Evolutionary conservation across 2,329 filamentous ascomycete genomes (phyloP), one percentile per base, ranked within the genome.

Genomic region (Epichloe sp.): DNA sequence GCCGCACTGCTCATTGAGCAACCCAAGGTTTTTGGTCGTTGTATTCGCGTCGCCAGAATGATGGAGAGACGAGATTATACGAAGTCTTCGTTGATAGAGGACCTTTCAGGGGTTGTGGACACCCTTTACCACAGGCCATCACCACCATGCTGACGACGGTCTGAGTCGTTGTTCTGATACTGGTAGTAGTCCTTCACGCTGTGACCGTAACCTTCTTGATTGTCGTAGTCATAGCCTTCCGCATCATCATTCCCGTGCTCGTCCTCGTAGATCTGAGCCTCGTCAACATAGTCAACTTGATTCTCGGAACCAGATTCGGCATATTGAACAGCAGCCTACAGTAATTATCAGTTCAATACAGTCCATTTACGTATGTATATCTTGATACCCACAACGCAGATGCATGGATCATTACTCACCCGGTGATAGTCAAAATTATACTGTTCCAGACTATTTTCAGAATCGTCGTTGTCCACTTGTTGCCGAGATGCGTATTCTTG

Each of bases 351-450:
- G 26, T 41, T 3, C 12, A n/a, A 55, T 34, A 54, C 42, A 57
- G 45, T 46, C 26, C 10, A 59, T 51, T 31, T 6, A 23, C 40
- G 7, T 5, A 3, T 12, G 4, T 36, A 26, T 31, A 48, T 3
- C 8, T 10, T 5, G 21, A 37, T 37, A 23, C 45, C 38, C 6
- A 12, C 10, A 11, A 36, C 11, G 31, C 7, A 8, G 23, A 12
- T 8, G 53, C 45, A 17, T 26, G 31, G 8, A 44, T 47, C 31
- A 14, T 17, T 11, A 67, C 73, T 68, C 61, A 77, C 74, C 57
- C 74, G 64, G 57, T 76, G 73, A 58, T 77, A 77, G 56, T 77
- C 73, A 59, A 72, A 77, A 57, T 75, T 72, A 58, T 77, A 77
- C 50, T 70, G 72, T 55, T 75, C 73, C 53, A 74, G 69, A 54